These are phyloP conservation scores for Hanseniaspora meyeri DNA, from an alignment of 805 yeast species.

Conservation along the genomic window DNA sequence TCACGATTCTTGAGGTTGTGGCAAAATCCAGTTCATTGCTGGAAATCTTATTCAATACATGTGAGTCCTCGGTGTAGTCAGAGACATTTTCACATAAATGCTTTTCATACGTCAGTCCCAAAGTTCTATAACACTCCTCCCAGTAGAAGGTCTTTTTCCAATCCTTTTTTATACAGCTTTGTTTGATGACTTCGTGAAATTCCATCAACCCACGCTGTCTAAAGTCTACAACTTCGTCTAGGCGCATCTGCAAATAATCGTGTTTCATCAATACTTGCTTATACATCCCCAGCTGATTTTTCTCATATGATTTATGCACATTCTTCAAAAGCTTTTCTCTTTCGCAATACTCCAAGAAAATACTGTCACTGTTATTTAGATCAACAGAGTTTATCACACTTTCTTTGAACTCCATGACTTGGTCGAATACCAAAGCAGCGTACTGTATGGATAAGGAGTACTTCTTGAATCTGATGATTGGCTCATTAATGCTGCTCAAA, in stretches of 20 bases:
- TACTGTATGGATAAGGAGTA: slow-evolving; percentile 8
- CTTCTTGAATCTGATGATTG: slow-evolving; percentile 19
- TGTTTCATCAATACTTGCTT: not conserved
- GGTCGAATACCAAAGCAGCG: slow-evolving; percentile 8
- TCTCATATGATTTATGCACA: not conserved
- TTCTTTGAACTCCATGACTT: not conserved
- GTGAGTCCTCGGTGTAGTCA: not conserved
- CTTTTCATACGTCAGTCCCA: slow-evolving; percentile 10
- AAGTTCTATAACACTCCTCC: slow-evolving; percentile 12
- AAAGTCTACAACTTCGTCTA: not conserved
- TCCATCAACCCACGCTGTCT: not conserved
- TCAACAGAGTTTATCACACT: slow-evolving; percentile 1
- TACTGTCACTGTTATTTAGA: slow-evolving; percentile 6
- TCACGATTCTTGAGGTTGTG: not conserved
- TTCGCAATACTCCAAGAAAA: slow-evolving; percentile 10
- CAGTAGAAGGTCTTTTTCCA: not conserved
- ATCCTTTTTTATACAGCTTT: not conserved
- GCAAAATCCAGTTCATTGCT: not conserved
- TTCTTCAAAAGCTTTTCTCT: not conserved
- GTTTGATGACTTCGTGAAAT: not conserved
- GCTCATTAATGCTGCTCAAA: slow-evolving; percentile 24
- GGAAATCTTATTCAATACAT: not conserved
- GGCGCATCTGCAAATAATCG: not conserved
- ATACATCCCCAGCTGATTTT: not conserved
- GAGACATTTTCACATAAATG: slow-evolving; percentile 5